A percentile compares a stretch with the other conserved stretches of the same genome.
These are phyloP conservation scores for Peronospora belbahrii DNA, from an alignment of 352 stramenopile species.

Conservation along the genomic window DNA sequence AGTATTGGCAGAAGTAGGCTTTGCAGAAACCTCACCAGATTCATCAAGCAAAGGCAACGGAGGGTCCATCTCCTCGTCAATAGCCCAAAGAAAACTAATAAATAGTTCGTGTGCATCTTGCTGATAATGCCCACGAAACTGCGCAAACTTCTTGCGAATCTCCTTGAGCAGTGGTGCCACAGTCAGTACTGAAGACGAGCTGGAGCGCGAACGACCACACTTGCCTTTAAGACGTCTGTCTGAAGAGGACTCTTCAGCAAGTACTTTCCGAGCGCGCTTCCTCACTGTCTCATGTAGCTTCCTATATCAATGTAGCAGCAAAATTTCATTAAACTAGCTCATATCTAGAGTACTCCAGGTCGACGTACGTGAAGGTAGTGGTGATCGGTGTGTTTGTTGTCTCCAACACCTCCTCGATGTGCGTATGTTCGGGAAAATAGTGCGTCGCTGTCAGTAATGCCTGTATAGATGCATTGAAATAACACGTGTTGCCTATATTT, in stretches of 20 bases:
- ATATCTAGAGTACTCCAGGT: not conserved
- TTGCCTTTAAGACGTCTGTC: slow-evolving; percentile 17
- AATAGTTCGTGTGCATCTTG: slow-evolving; percentile 97
- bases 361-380: slow-evolving; percentile 50
- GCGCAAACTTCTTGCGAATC: slow-evolving; percentile 77
- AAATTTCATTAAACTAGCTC: not conserved
- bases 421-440: slow-evolving; percentile 48
- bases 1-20: slow-evolving; percentile 5
- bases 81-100: slow-evolving; percentile 86
- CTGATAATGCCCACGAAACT: slow-evolving; percentile 92
- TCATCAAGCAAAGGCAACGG: slow-evolving; percentile 11
- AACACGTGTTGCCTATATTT: slow-evolving; percentile 93
- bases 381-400: slow-evolving; percentile 86
- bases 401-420: slow-evolving; percentile 41
- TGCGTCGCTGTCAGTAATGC: slow-evolving; percentile 87
- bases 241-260: slow-evolving; percentile 12
- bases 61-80: slow-evolving; percentile 66
- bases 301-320: slow-evolving; percentile 13
- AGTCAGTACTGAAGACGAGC: slow-evolving; percentile 42
- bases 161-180: slow-evolving; percentile 56
- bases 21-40: not conserved
- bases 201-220: slow-evolving; percentile 11
- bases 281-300: slow-evolving; percentile 56
- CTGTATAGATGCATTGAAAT: slow-evolving; percentile 87
- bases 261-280: slow-evolving; percentile 33